Percentiles rank a stretch among this genome's conserved stretches.
These are phyloP conservation scores for Dendrobium catenatum DNA, from an alignment of 106 monocot genomes.

Conservation along the genomic window DNA sequence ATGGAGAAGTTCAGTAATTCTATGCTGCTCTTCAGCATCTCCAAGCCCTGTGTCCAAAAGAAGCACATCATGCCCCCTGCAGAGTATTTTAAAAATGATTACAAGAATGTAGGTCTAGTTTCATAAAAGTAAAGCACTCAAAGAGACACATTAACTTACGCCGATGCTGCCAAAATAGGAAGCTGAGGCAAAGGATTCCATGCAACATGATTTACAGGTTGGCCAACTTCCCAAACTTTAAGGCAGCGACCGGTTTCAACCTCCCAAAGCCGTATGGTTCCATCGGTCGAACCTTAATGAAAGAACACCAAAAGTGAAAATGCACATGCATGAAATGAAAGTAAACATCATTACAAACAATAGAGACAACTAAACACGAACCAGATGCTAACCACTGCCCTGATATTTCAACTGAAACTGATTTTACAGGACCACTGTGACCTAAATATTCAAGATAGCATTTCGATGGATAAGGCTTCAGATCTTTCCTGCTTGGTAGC, in stretches of 20 bases:
- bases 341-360: background rate
- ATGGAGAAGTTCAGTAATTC: conserved; percentile 53
- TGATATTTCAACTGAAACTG: conserved; percentile 63
- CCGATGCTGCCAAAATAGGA: conserved; percentile 65
- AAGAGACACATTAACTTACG: conserved; percentile 34
- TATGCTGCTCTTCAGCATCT: conserved; percentile 54
- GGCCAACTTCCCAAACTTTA: conserved; percentile 78
- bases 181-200: conserved; percentile 87
- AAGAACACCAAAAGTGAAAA: background rate
- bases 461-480: conserved; percentile 82
- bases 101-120: background rate
- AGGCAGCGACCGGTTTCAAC: conserved; percentile 83
- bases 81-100: background rate
- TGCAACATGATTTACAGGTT: conserved; percentile 58
- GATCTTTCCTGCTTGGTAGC: conserved; percentile 84
- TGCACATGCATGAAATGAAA: background rate
- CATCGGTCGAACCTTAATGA: conserved; percentile 79
- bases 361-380: conserved; percentile 20
- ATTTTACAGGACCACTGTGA: conserved; percentile 67
- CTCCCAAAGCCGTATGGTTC: conserved; percentile 90
- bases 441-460: conserved; percentile 96
- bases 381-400: conserved; percentile 98
- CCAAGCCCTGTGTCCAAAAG: conserved; percentile 82
- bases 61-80: conserved; percentile 84
- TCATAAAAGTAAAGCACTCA: background rate